Evolutionary conservation across 495 filamentous ascomycete genomes (phyloP).

Genomic region (Echria macrotheca): DNA sequence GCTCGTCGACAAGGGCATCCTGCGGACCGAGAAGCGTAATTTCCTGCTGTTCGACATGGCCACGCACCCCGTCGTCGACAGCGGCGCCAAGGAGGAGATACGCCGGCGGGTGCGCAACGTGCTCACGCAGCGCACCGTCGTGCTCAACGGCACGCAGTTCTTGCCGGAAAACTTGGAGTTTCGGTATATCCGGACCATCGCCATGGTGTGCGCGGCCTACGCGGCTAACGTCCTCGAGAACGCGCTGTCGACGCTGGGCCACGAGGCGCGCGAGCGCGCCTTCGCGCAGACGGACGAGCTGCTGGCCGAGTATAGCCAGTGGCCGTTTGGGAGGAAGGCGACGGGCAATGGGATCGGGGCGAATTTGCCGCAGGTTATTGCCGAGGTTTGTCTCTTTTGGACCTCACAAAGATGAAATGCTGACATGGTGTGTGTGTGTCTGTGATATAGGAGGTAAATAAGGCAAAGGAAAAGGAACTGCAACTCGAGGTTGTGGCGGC

Average conservation of each 20-base stretch:
- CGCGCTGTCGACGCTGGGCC: constrained; percentile 85
- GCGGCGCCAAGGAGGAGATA: constrained; percentile 96
- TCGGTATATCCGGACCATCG: constrained; percentile 81
- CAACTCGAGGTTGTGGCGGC: constrained; percentile 96
- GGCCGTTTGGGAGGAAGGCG: constrained; percentile 80
- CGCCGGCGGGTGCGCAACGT: constrained; percentile 86
- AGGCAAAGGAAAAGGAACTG: constrained; percentile 81
- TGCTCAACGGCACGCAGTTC: constrained; percentile 75
- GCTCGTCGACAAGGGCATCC: constrained; percentile 97
- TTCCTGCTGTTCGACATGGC: constrained; percentile 99
- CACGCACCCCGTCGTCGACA: constrained; percentile 95
- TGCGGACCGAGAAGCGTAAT: constrained; percentile 97
- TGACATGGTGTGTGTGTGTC: no score
- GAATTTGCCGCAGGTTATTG: constrained; percentile 83
- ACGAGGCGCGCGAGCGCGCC: constrained; percentile 87
- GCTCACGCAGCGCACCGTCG: constrained; percentile 88
- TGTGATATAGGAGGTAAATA: constrained; percentile 63
- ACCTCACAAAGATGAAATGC: not conserved
- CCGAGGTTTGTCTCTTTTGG: constrained; percentile 48
- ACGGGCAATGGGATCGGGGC: constrained; percentile 80
- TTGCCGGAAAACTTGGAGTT: constrained; percentile 92
- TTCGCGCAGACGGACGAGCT: constrained; percentile 97
- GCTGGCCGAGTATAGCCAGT: constrained; percentile 92
- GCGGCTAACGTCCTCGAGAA: constrained; percentile 98
- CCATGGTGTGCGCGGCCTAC: constrained; percentile 97